phyloP scores from a whole-genome alignment of 1,139 yeast species.

The Spencermartinsiella ligniputridi region DNA sequence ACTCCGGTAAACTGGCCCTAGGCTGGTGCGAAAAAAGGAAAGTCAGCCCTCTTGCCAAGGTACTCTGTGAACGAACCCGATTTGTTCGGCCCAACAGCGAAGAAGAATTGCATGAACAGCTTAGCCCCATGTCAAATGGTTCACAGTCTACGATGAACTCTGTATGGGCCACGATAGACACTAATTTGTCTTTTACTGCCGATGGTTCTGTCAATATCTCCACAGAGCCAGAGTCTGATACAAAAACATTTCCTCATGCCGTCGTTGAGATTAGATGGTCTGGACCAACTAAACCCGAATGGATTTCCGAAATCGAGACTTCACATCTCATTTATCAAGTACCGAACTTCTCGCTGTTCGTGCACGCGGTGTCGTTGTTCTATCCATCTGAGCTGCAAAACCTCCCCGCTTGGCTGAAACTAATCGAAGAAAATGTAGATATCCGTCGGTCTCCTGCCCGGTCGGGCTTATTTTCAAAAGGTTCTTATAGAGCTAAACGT shows the following conservation, averaged over 20 bases:
- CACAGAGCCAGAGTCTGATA: not conserved
- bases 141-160: slow-evolving; percentile 4
- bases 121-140: slow-evolving; percentile 5
- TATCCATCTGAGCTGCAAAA: slow-evolving; percentile 27
- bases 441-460: slow-evolving; percentile 30
- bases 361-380: slow-evolving; percentile 31
- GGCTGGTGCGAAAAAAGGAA: slow-evolving; percentile 34
- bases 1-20: slow-evolving; percentile 33
- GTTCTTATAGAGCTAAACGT: slow-evolving; percentile 1
- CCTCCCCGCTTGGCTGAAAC: slow-evolving; percentile 34
- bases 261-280: slow-evolving; percentile 45
- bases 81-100: slow-evolving; percentile 21
- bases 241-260: slow-evolving; percentile 41
- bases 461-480: not conserved
- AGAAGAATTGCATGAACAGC: slow-evolving; percentile 5
- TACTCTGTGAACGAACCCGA: slow-evolving; percentile 29
- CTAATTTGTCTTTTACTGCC: slow-evolving; percentile 43
- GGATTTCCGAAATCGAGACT: slow-evolving; percentile 36
- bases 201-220: slow-evolving; percentile 11
- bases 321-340: slow-evolving; percentile 37
- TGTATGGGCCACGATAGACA: slow-evolving; percentile 44
- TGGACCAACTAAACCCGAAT: slow-evolving; percentile 35
- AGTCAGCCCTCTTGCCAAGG: slow-evolving; percentile 28
- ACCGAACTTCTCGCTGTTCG: slow-evolving; percentile 34
- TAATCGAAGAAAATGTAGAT: slow-evolving; percentile 31